A percentile compares a stretch with the other conserved stretches of the same genome.
Evolutionary conservation across 768 basidiomycete species (phyloP).

Genomic region (Lactarius hengduanensis): DNA sequence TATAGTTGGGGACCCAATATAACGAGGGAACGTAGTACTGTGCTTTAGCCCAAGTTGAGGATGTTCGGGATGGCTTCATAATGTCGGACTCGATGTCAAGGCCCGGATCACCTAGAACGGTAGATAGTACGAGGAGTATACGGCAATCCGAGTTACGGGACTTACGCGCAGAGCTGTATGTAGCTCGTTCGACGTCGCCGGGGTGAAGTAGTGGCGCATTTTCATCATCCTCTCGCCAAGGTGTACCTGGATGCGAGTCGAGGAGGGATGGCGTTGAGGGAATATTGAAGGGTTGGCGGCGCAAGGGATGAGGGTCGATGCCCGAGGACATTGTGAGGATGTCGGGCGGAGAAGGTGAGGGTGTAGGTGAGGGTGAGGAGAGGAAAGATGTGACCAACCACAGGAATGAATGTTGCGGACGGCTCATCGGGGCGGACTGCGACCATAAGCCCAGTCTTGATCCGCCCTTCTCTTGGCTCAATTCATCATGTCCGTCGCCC

Average conservation of each 20-base stretch:
- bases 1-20: constrained; percentile 79
- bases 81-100: constrained; percentile 9
- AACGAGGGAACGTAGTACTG: constrained; percentile 78
- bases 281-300: neutral
- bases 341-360: neutral
- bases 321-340: constrained; percentile 9
- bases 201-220: constrained; percentile 18
- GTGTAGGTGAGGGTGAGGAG: neutral
- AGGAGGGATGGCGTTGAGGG: constrained; percentile 5
- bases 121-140: neutral
- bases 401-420: neutral
- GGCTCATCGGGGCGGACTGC: neutral
- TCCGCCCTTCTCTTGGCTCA: neutral
- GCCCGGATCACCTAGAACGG: neutral
- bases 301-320: neutral
- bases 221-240: constrained; percentile 21
- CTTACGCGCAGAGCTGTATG: neutral
- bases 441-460: neutral
- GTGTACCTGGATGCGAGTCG: constrained; percentile 16
- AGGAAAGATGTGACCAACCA: neutral
- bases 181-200: constrained; percentile 17
- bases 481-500: constrained; percentile 52
- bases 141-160: neutral
- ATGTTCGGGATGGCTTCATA: constrained; percentile 9
- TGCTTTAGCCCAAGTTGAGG: constrained; percentile 43